phyloP scores from a whole-genome alignment of 2,329 filamentous ascomycete species.

The Monilinia polystroma region DNA sequence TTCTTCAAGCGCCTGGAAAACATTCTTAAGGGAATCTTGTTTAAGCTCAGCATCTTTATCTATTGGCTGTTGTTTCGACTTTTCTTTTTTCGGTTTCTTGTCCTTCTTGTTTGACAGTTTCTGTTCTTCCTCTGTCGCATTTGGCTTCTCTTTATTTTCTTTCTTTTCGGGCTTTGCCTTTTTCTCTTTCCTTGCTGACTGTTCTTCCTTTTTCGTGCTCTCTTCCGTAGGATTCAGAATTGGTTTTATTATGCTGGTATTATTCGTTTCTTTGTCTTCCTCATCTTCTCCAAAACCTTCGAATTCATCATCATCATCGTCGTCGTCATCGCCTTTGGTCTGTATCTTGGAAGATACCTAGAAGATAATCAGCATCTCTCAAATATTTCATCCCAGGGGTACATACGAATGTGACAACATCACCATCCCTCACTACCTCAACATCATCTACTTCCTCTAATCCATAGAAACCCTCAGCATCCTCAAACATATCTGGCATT shows the following conservation, averaged over 20 bases:
- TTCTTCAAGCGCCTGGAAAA: slow-evolving; percentile 49
- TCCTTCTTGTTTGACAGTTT: slow-evolving; percentile 33
- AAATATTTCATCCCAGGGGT: slow-evolving; percentile 18
- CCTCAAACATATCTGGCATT: slow-evolving; percentile 76
- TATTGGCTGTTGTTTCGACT: slow-evolving; percentile 35
- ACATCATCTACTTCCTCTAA: slow-evolving; percentile 91
- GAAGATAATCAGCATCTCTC: slow-evolving; percentile 24
- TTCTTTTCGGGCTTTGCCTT: slow-evolving; percentile 29
- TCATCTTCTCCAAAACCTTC: slow-evolving; percentile 46
- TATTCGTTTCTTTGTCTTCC: slow-evolving; percentile 36
- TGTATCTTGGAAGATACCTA: slow-evolving; percentile 36
- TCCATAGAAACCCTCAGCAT: slow-evolving; percentile 91
- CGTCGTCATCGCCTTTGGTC: slow-evolving; percentile 47
- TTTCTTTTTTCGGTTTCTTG: slow-evolving; percentile 34
- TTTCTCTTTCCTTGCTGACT: not conserved
- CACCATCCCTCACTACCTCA: slow-evolving; percentile 70
- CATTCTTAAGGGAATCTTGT: slow-evolving; percentile 33
- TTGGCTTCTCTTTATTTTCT: slow-evolving; percentile 23
- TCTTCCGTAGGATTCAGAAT: slow-evolving; percentile 30
- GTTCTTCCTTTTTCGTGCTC: not conserved
- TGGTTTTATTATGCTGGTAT: slow-evolving; percentile 32
- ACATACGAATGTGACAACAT: slow-evolving; percentile 56
- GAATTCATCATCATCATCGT: slow-evolving; percentile 59
- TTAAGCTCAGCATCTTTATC: slow-evolving; percentile 29
- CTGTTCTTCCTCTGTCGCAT: slow-evolving; percentile 31